A percentile compares a stretch with the other conserved stretches of the same genome.
Conservation (phyloP, 768 basidiomycete species). For the Butyriboletus loyo region DNA sequence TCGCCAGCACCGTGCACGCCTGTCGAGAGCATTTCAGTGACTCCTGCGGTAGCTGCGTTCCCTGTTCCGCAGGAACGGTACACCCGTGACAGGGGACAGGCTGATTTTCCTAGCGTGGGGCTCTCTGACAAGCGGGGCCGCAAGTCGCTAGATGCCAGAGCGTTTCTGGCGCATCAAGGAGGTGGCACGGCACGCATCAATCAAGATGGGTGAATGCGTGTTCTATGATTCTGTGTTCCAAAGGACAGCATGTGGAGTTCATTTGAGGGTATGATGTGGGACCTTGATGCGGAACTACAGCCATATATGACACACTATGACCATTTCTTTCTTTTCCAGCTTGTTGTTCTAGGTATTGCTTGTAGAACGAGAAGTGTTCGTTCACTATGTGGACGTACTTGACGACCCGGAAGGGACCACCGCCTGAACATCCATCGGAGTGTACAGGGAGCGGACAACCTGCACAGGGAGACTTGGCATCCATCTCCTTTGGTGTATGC, state of each 20-base stretch:
- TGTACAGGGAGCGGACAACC: no score
- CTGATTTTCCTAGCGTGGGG: slow-evolving; percentile 39
- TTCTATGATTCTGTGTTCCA: background rate
- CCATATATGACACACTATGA: background rate
- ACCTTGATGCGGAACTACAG: background rate
- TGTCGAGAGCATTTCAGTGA: slow-evolving; percentile 33
- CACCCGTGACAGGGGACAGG: slow-evolving; percentile 23
- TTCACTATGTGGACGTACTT: no score
- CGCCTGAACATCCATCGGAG: no score
- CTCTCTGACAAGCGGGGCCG: slow-evolving; percentile 31
- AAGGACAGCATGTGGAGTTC: background rate
- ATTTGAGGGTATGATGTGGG: background rate
- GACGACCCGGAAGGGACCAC: no score
- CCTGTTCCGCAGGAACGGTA: slow-evolving; percentile 31
- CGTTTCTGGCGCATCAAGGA: slow-evolving; percentile 35
- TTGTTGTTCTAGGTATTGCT: background rate
- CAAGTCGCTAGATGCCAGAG: slow-evolving; percentile 38
- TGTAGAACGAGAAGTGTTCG: background rate
- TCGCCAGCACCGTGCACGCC: slow-evolving; percentile 41
- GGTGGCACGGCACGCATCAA: background rate
- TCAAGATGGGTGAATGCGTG: background rate
- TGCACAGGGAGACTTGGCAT: no score
- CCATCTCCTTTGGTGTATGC: no score
- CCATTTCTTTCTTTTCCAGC: background rate
- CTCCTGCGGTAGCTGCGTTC: slow-evolving; percentile 19